Conservation (phyloP, 345 rosid genomes). For the Conringia planisiliqua region DNA sequence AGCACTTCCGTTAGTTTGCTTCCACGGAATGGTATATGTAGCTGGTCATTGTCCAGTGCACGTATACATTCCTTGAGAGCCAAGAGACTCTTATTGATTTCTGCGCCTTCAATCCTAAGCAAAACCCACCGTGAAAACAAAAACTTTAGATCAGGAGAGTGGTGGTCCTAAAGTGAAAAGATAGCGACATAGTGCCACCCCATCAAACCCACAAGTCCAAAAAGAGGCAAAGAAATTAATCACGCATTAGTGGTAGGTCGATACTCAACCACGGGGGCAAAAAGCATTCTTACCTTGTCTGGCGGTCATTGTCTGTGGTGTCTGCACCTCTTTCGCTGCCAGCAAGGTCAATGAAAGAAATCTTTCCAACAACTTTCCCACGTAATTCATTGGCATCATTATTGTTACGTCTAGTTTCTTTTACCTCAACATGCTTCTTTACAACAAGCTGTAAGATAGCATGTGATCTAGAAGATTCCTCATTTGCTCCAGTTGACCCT, state of each 20-base stretch:
- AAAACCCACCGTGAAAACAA: constrained; percentile 6
- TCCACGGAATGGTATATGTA: constrained; percentile 95
- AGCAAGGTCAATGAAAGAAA: constrained; percentile 99
- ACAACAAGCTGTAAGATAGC: constrained; percentile 91
- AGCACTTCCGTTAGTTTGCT: constrained; percentile 98
- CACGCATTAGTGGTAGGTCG: not conserved
- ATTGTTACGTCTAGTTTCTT: constrained; percentile 78
- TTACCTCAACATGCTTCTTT: constrained; percentile 78
- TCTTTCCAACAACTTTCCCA: constrained; percentile 88
- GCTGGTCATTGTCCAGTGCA: constrained; percentile 93
- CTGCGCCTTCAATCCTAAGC: constrained; percentile 92
- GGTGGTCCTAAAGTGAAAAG: constrained; percentile 16
- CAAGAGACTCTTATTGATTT: constrained; percentile 93
- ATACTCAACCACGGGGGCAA: not conserved
- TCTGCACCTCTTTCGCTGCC: constrained; percentile 99
- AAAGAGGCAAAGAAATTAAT: not conserved
- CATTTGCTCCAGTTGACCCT: constrained; percentile 97
- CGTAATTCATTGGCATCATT: constrained; percentile 71
- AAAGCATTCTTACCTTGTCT: constrained; percentile 61
- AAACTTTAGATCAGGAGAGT: not conserved
- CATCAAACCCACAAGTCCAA: constrained; percentile 11
- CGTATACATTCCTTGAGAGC: constrained; percentile 99
- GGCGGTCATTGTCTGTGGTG: constrained; percentile 96
- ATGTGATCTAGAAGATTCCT: constrained; percentile 99
- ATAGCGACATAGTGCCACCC: not conserved